These are phyloP conservation scores for Gymnopilus dilepis DNA, from an alignment of 768 basidiomycete species.

Conservation along the genomic window DNA sequence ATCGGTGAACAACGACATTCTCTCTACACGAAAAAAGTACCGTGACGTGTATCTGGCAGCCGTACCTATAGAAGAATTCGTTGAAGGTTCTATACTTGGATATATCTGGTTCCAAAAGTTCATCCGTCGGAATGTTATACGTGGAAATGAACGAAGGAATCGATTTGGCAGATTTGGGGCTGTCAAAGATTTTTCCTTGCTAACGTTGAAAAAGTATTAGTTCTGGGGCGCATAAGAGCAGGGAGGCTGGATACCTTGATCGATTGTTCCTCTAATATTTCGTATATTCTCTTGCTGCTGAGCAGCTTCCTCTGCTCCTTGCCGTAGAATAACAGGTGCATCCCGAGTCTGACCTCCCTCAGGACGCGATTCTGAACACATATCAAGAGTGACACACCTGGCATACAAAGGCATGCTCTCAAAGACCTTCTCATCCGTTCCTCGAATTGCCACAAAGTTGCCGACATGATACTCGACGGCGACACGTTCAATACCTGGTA, in stretches of 20 bases:
- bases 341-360: constrained; percentile 50
- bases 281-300: constrained; percentile 50
- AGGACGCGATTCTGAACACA: background rate
- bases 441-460: constrained; percentile 60
- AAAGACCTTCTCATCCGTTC: constrained; percentile 57
- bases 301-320: constrained; percentile 54
- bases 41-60: background rate
- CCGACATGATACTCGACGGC: constrained; percentile 60
- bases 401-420: constrained; percentile 79
- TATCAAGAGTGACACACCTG: constrained; percentile 34
- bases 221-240: background rate
- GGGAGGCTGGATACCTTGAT: constrained; percentile 42
- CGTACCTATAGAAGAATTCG: constrained; percentile 70
- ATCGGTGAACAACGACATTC: too few relatives aligned
- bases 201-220: constrained; percentile 19
- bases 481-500: constrained; percentile 63
- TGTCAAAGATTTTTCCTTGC: constrained; percentile 66
- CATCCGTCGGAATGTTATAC: constrained; percentile 57
- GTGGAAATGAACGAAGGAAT: constrained; percentile 62
- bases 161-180: constrained; percentile 51
- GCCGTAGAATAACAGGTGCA: constrained; percentile 79
- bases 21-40: too few relatives aligned
- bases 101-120: constrained; percentile 69
- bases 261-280: constrained; percentile 58
- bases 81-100: constrained; percentile 73